phyloP scores from a whole-genome alignment of 106 monocot genomes.

The Allium fistulosum region DNA sequence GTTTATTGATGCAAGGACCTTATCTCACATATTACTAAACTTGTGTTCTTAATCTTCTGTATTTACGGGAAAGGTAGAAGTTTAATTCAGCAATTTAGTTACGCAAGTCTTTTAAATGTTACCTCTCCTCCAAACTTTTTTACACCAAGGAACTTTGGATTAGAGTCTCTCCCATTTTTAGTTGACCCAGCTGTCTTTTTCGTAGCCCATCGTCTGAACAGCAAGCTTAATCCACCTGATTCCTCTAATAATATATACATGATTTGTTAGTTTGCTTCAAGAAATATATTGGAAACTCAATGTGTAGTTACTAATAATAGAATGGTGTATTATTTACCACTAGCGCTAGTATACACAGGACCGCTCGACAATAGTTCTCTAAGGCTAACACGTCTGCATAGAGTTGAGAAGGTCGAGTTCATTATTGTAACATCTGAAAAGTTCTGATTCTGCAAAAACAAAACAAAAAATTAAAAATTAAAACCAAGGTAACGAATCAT shows the following conservation, averaged over 20 bases:
- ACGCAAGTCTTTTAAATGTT: no score
- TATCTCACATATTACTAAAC: no score
- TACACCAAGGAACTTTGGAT: slow-evolving; percentile 78
- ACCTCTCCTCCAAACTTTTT: slow-evolving; percentile 98
- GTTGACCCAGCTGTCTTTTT: slow-evolving; percentile 90
- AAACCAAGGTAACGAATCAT: no score
- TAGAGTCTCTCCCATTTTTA: slow-evolving; percentile 84
- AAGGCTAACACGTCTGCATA: slow-evolving; percentile 48
- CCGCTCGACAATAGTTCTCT: slow-evolving; percentile 44
- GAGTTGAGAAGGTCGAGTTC: slow-evolving; percentile 27
- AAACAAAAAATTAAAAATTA: no score
- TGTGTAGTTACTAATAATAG: background rate
- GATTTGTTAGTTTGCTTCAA: no score
- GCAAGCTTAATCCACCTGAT: slow-evolving; percentile 29
- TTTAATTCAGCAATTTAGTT: no score
- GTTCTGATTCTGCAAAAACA: no score
- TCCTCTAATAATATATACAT: background rate
- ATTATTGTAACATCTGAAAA: background rate
- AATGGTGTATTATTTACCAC: slow-evolving; percentile 37
- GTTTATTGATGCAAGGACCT: no score
- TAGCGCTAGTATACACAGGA: slow-evolving; percentile 38
- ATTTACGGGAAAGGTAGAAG: no score
- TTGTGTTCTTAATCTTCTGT: no score
- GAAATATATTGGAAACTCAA: no score
- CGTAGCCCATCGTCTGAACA: slow-evolving; percentile 91